Base-by-base conservation (phyloP, 495 filamentous ascomycete genomes). In the Aspergillus heteromorphus region DNA sequence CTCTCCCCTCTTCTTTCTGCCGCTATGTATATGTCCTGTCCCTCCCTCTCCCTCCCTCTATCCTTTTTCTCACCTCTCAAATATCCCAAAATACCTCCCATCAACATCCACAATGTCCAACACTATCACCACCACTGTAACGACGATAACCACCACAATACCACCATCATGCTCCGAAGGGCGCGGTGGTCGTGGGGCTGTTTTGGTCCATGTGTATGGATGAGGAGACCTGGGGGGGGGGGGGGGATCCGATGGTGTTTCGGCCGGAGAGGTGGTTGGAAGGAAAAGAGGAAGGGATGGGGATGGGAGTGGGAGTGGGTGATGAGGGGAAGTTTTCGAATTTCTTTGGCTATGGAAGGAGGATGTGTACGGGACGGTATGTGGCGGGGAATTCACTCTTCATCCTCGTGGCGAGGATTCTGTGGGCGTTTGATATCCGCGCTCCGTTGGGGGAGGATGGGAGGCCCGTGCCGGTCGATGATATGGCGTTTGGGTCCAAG, bases 371-470 rank as follows among this genome's bases (percentile, higher is more conserved):
- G 6, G 80, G 81, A 1, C 73, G 76, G 19, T 71, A 81, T 54
- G 66, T 83, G 20, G 80, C 79, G 0, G 69, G 79, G 56, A 73
- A 78, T 29, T 75, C 67, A 2, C 62, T 83, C 19, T 78, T 75
- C 57, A 51, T 79, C 0, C 66, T 66, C 27, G 67, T 77, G 7
- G 65, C 79, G 17, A 67, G 76, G 17, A 67, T 83, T 38, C 54
- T 83, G 3, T 84, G 81, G 81, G 77, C 67, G 0, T 83, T 81
- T 53, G 64, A 81, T 38, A 65, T 82, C 6, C 68, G 54, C 30
- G 70, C 73, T 48, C 67, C 62, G 19, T 73, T 67, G 50, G 72
- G 74, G 6, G 61, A 65, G 38, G 72, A 55, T 18, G 48, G 54
- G 0, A 30, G 52, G 16, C 21, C 58, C 11, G 62, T 79, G 23